Evolutionary conservation across 2,329 filamentous ascomycete genomes (phyloP).

Genomic region (Westerdykella ornata): DNA sequence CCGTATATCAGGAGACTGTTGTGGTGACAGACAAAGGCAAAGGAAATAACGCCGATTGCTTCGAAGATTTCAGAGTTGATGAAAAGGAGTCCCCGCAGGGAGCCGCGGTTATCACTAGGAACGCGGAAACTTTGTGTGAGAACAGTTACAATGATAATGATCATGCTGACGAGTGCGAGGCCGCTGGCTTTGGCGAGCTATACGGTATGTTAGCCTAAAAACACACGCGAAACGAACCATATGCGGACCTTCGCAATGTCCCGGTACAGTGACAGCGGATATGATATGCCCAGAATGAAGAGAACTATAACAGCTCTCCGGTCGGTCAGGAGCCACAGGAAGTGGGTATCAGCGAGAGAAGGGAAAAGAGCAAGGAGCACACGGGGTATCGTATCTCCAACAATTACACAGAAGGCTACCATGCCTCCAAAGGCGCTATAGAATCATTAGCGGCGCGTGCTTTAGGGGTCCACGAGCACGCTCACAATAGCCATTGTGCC

Average conservation of each 20-base stretch:
- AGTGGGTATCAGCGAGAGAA: conserved; percentile 60
- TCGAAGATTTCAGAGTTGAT: conserved; percentile 87
- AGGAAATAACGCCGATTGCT: conserved; percentile 95
- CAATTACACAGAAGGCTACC: conserved; percentile 96
- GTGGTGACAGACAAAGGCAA: conserved; percentile 77
- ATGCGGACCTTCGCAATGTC: conserved; percentile 77
- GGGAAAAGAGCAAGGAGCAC: conserved; percentile 81
- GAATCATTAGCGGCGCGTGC: conserved; percentile 14
- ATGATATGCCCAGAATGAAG: conserved; percentile 79
- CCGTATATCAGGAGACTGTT: conserved; percentile 97
- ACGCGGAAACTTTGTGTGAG: conserved; percentile 74
- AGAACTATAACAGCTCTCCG: conserved; percentile 80
- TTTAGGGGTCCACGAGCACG: conserved; percentile 1
- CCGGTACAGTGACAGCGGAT: conserved; percentile 84
- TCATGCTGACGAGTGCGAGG: conserved; percentile 86
- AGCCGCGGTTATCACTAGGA: conserved; percentile 63
- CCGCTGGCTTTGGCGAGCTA: conserved; percentile 94
- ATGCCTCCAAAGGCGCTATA: conserved; percentile 85
- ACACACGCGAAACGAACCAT: conserved; percentile 2
- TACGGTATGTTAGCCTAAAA: conserved; percentile 25
- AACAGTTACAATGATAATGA: conserved; percentile 80
- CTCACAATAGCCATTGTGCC: conserved; percentile 87
- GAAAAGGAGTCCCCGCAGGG: conserved; percentile 63
- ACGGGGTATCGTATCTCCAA: conserved; percentile 92
- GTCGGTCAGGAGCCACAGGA: conserved; percentile 76